Evolutionary conservation across 139 green algal species (phyloP).

Genomic region (Chlamydomonas sphaeroides): DNA sequence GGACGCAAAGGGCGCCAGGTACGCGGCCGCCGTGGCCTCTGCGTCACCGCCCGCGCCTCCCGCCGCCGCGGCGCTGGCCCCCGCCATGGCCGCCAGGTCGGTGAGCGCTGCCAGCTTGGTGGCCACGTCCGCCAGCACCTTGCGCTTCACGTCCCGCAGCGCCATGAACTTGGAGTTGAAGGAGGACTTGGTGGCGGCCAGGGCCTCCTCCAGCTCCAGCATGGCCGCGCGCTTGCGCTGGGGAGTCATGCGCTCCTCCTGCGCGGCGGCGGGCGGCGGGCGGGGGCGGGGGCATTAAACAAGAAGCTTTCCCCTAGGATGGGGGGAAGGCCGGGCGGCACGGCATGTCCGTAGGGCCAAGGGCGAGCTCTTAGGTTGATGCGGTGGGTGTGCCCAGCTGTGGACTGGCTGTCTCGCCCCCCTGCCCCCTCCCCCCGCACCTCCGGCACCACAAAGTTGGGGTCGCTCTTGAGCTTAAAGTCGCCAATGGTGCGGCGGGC

Average conservation of each 20-base stretch:
- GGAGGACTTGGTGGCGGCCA: constrained; percentile 60
- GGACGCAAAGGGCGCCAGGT: constrained; percentile 10
- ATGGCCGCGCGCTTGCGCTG: constrained; percentile 75
- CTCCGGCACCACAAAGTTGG: constrained; percentile 74
- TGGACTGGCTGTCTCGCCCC: no score
- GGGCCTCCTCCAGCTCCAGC: constrained; percentile 69
- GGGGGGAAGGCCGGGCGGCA: no score
- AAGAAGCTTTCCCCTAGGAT: no score
- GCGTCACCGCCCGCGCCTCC: constrained; percentile 1
- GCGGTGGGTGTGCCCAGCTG: no score
- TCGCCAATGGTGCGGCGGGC: constrained; percentile 78
- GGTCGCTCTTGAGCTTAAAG: constrained; percentile 87
- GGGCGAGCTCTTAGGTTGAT: no score
- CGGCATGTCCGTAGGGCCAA: no score
- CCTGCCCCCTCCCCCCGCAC: no score
- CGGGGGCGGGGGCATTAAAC: no score
- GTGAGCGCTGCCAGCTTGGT: constrained; percentile 42
- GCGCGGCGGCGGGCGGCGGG: no score
- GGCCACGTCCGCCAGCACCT: constrained; percentile 32
- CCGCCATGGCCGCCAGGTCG: constrained; percentile 7
- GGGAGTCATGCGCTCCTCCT: constrained; percentile 74
- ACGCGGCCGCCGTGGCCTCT: not conserved
- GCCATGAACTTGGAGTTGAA: constrained; percentile 80
- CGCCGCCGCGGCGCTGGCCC: not conserved
- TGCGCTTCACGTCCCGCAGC: constrained; percentile 70